Evolutionary conservation across 2,329 filamentous ascomycete species (phyloP).

Genomic region (Pseudopyrenochaeta lycopersici): DNA sequence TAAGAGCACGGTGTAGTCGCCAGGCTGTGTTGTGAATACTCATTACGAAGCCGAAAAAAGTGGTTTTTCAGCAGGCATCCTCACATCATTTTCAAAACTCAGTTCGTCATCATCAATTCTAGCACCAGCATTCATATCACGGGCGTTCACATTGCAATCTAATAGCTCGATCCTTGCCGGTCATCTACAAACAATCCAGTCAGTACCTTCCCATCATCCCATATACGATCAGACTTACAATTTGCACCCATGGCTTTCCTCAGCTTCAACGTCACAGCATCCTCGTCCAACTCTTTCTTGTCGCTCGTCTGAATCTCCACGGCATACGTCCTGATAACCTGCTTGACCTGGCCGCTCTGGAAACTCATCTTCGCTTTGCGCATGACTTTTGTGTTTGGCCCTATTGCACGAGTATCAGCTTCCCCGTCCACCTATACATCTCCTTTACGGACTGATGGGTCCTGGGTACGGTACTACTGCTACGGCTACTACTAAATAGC

Average conservation of each 20-base stretch:
- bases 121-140: too few species aligned
- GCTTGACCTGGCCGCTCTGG: slow-evolving; percentile 72
- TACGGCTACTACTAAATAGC: too few species aligned
- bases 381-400: slow-evolving; percentile 68
- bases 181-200: slow-evolving; percentile 21
- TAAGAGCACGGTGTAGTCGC: too few species aligned
- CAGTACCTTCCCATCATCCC: neutral
- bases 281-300: slow-evolving; percentile 67
- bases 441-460: too few species aligned
- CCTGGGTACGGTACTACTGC: too few species aligned
- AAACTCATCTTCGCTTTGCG: slow-evolving; percentile 74
- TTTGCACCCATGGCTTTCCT: slow-evolving; percentile 74
- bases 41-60: too few species aligned
- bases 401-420: slow-evolving; percentile 19
- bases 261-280: slow-evolving; percentile 68
- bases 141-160: neutral
- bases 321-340: slow-evolving; percentile 70
- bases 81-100: too few species aligned
- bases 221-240: slow-evolving; percentile 60
- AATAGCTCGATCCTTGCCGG: slow-evolving; percentile 31
- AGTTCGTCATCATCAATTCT: too few species aligned
- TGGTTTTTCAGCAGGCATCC: too few species aligned
- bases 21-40: too few species aligned
- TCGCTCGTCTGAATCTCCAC: slow-evolving; percentile 71
- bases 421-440: neutral